A percentile compares a stretch with the other conserved stretches of the same genome.
phyloP scores from a whole-genome alignment of 352 stramenopile species.

The Pythium aphanidermatum region DNA sequence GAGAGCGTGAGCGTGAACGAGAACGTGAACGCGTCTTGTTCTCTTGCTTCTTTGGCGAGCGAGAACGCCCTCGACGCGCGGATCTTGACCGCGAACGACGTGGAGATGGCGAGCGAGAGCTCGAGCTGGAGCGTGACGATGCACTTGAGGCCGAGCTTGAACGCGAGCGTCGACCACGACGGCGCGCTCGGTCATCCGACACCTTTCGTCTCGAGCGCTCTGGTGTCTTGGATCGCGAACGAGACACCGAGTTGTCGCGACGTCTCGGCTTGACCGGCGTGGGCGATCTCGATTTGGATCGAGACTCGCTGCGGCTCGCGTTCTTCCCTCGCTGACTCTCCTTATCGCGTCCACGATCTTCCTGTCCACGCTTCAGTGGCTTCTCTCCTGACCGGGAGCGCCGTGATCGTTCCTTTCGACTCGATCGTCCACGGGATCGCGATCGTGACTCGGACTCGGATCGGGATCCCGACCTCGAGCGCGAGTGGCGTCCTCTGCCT shows the following conservation, averaged over 20 bases:
- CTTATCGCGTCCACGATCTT: neutral
- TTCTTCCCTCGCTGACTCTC: neutral
- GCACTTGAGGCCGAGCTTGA: constrained; percentile 15
- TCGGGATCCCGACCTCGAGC: neutral
- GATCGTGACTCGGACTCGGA: constrained; percentile 7
- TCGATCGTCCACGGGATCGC: constrained; percentile 9
- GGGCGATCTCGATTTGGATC: constrained; percentile 5
- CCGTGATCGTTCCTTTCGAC: neutral
- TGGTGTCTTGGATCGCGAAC: constrained; percentile 2
- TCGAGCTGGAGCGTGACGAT: constrained; percentile 29
- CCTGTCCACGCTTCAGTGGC: too few relatives aligned
- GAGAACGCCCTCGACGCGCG: too few relatives aligned
- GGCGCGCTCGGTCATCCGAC: constrained; percentile 3
- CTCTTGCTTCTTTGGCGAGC: too few relatives aligned
- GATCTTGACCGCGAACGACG: too few relatives aligned
- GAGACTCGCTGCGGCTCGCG: too few relatives aligned
- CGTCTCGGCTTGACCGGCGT: too few relatives aligned
- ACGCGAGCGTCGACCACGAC: constrained; percentile 9
- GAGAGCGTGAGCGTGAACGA: too few relatives aligned
- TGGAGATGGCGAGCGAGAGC: constrained; percentile 23
- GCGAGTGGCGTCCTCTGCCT: neutral
- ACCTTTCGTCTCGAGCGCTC: neutral
- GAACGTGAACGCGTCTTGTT: too few relatives aligned
- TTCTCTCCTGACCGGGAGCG: too few relatives aligned
- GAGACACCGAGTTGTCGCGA: constrained; percentile 1